These are phyloP conservation scores for Xylariaceae sp. DNA, from an alignment of 2,329 filamentous ascomycete genomes.

Conservation along the genomic window DNA sequence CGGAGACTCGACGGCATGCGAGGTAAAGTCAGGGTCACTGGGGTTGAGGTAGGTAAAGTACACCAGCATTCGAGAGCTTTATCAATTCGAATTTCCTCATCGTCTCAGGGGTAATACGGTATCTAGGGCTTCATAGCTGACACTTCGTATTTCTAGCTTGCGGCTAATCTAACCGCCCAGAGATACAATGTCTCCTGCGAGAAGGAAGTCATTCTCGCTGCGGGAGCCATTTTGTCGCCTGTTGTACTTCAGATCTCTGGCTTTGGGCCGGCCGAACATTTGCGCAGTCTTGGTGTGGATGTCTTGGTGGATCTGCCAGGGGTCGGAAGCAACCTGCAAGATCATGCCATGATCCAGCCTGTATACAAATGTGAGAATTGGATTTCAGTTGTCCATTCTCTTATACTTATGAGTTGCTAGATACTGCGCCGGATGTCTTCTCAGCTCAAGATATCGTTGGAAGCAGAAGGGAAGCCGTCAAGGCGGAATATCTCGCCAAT, in stretches of 20 bases:
- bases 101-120: background rate
- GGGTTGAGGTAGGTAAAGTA: constrained; percentile 41
- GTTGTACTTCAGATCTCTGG: constrained; percentile 35
- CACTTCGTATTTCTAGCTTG: constrained; percentile 26
- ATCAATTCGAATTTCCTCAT: too few species aligned
- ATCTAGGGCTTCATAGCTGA: constrained; percentile 1
- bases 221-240: constrained; percentile 33
- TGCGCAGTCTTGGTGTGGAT: constrained; percentile 29
- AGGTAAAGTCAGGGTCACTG: constrained; percentile 26
- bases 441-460: constrained; percentile 28
- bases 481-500: constrained; percentile 26
- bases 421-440: constrained; percentile 26
- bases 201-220: constrained; percentile 32
- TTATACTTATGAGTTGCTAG: constrained; percentile 13
- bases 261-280: constrained; percentile 31
- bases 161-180: constrained; percentile 21
- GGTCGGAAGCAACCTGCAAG: constrained; percentile 34
- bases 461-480: constrained; percentile 19
- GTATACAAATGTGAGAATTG: constrained; percentile 25
- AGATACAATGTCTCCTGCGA: constrained; percentile 27
- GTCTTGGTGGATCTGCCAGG: constrained; percentile 33
- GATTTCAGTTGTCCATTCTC: background rate
- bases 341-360: constrained; percentile 32
- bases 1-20: constrained; percentile 6
- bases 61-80: background rate